Base-by-base conservation (phyloP, 306 rosid species). In the Luffa acutangula region DNA sequence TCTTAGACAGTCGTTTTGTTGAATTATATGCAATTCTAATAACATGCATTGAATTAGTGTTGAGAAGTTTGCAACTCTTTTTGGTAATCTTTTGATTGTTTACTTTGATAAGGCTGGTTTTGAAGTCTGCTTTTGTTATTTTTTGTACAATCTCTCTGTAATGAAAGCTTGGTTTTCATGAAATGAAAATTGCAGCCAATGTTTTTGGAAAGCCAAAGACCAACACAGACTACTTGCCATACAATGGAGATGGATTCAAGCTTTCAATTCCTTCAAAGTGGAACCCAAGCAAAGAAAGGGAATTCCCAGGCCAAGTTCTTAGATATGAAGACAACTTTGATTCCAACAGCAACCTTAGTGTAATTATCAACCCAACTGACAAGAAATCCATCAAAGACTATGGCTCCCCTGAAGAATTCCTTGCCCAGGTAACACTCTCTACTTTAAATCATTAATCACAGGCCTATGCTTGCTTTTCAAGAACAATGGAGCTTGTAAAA, bases 321-420 rank as follows among this genome's bases (percentile, higher is more conserved):
- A 87, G 97, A 83, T 95, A 85, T 4, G 99, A 95, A 87, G 99
- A 95, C 77, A 95, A 93, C 97, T 91, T 90, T 13, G 97, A 95
- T 77, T 0, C 90, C 72, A 93, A 82, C 75, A 91, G 81, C 90
- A 85, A 91, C 57, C 77, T 95, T 10, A 54, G 88, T 31, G 99
- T 95, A 82, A 85, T 86, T 0, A 83, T 95, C 71, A 90, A 80
- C 78, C 89, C 97, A 42, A 91, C 96, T 56, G 94, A 95, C 52
- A 95, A 95, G 89, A 92, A 90, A 80, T 77, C 93, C 79, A 91
- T 95, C 84, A 88, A 89, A 7, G 99, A 95, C 81, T 95, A 78
- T 46, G 99, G 97, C 76, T 67, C 97, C 65, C 97, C 97, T 1
- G 97, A 85, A 74, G 83, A 91, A 4, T 95, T 95, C 87, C 97